Conservation (phyloP, 805 yeast species). For the Wickerhamiella brachini region DNA sequence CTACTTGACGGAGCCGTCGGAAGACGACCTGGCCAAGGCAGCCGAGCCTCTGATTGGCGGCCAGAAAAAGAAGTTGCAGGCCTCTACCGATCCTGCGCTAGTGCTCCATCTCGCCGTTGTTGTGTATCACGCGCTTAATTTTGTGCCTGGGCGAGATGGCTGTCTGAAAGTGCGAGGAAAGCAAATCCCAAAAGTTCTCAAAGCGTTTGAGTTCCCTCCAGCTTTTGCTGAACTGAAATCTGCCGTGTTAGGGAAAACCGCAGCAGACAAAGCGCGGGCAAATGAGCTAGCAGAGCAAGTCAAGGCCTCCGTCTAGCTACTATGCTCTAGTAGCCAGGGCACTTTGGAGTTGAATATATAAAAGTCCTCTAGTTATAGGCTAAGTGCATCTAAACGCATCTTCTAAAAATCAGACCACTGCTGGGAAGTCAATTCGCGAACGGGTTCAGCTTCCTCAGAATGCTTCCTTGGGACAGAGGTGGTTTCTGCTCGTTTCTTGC, state of each 20-base stretch:
- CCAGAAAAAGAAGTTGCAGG: constrained; percentile 8
- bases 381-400: too few relatives aligned
- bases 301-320: neutral
- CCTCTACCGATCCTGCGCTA: constrained; percentile 17
- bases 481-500: too few relatives aligned
- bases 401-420: too few relatives aligned
- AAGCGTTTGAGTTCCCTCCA: constrained; percentile 14
- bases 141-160: constrained; percentile 7
- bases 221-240: constrained; percentile 11
- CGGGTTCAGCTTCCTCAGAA: too few relatives aligned
- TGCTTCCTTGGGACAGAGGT: too few relatives aligned
- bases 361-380: too few relatives aligned
- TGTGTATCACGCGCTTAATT: constrained; percentile 11
- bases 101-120: constrained; percentile 19
- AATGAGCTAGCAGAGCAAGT: neutral
- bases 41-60: constrained; percentile 5
- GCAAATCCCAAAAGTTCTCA: constrained; percentile 20
- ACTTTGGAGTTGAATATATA: too few relatives aligned
- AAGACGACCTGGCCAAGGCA: constrained; percentile 1
- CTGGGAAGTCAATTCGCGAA: too few relatives aligned
- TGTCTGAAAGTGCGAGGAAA: constrained; percentile 19
- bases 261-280: neutral
- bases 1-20: constrained; percentile 1
- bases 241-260: neutral
- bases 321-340: too few relatives aligned